Percentiles rank a stretch among this genome's conserved stretches.
Evolutionary conservation across 345 rosid genomes (phyloP).

Genomic region (Limnanthes douglasii): DNA sequence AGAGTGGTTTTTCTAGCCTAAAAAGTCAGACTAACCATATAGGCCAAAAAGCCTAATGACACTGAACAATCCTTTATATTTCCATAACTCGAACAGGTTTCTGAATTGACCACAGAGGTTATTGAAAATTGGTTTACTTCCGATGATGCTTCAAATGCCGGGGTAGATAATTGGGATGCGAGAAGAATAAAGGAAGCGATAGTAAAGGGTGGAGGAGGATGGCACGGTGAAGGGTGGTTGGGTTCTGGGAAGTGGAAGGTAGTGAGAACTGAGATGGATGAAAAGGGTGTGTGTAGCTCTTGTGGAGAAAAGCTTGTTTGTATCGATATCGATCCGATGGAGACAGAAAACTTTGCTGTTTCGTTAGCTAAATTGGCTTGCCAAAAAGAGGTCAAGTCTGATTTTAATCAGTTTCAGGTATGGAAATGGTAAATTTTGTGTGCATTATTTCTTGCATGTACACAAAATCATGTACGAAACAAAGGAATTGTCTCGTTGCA

Average conservation of each 20-base stretch:
- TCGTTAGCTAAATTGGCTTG: conserved; percentile 55
- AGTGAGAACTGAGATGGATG: conserved; percentile 49
- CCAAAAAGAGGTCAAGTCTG: conserved; percentile 41
- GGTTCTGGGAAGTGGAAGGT: conserved; percentile 73
- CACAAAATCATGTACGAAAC: no score
- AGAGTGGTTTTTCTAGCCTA: no score
- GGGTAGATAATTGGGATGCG: conserved; percentile 45
- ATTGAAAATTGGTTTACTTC: conserved; percentile 74
- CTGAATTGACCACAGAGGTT: conserved; percentile 31
- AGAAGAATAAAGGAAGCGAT: conserved; percentile 40
- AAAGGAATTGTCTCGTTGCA: no score
- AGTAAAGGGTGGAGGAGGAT: conserved; percentile 81
- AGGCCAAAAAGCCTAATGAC: no score
- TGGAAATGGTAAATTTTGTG: no score
- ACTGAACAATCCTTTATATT: no score
- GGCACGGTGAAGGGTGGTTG: conserved; percentile 98
- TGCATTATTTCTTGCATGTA: no score
- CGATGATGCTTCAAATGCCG: conserved; percentile 35
- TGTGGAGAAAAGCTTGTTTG: conserved; percentile 82
- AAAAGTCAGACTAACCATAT: no score
- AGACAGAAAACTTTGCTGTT: conserved; percentile 58
- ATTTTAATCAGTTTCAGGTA: conserved; percentile 60
- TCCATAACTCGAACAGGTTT: no score
- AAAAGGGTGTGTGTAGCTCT: conserved; percentile 47
- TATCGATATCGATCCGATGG: conserved; percentile 82